These are phyloP conservation scores for Xerocomus spinulosus DNA, from an alignment of 768 basidiomycete genomes.

Conservation along the genomic window DNA sequence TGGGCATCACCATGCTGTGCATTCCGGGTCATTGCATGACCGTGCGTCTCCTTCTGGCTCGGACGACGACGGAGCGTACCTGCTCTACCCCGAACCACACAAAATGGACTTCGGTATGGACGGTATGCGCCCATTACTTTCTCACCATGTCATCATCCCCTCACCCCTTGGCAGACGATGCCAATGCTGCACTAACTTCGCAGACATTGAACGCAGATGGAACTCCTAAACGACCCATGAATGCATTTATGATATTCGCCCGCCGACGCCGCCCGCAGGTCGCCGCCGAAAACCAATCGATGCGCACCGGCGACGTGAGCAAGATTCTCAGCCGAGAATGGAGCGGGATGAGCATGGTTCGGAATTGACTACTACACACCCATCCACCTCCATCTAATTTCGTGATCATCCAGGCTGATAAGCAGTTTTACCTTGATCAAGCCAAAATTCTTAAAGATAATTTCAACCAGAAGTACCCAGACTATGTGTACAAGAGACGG, in stretches of 20 bases:
- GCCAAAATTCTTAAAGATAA: conserved; percentile 81
- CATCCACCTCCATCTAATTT: conserved; percentile 13
- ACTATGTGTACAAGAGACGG: conserved; percentile 84
- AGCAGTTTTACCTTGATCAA: conserved; percentile 85
- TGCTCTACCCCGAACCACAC: conserved; percentile 28
- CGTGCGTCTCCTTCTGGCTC: conserved; percentile 52
- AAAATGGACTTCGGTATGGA: conserved; percentile 44
- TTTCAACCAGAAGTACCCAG: conserved; percentile 82
- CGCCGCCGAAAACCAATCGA: conserved; percentile 79
- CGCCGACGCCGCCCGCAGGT: conserved; percentile 78
- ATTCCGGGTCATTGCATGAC: conserved; percentile 34
- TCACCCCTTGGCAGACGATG: conserved; percentile 32
- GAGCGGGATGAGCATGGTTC: conserved; percentile 73
- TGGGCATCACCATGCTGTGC: conserved; percentile 22
- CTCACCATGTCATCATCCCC: conserved; percentile 11
- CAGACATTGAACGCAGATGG: conserved; percentile 84
- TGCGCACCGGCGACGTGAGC: conserved; percentile 88
- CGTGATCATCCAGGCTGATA: conserved; percentile 51
- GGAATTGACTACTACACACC: conserved; percentile 19
- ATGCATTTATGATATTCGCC: conserved; percentile 93
- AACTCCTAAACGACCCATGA: conserved; percentile 88
- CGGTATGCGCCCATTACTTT: conserved; percentile 32
- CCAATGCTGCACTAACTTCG: conserved; percentile 52
- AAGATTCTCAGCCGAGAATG: conserved; percentile 86
- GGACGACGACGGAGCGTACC: conserved; percentile 46